A percentile compares a stretch with the other conserved stretches of the same genome.
These are phyloP conservation scores for Cochlearia excelsa DNA, from an alignment of 345 rosid species.

Conservation along the genomic window DNA sequence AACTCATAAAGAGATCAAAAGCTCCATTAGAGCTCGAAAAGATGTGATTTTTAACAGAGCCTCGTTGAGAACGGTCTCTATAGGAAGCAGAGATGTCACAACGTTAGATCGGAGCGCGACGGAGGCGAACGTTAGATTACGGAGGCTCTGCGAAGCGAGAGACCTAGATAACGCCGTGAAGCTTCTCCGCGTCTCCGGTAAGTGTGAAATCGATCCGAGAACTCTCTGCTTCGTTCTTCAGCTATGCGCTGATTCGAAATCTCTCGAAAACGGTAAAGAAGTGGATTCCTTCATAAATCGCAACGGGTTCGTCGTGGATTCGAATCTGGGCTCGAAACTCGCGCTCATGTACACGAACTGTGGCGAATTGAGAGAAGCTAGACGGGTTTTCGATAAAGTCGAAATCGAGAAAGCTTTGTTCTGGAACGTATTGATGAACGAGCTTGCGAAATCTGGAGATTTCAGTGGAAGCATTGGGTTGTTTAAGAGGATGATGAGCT, in stretches of 20 bases:
- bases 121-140: constrained; percentile 37
- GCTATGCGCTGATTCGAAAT: constrained; percentile 57
- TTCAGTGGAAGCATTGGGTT: constrained; percentile 43
- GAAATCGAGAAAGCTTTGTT: constrained; percentile 53
- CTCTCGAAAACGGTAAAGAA: constrained; percentile 43
- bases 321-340: constrained; percentile 57
- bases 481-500: constrained; percentile 49
- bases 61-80: constrained; percentile 27
- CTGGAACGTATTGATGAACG: constrained; percentile 62
- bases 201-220: constrained; percentile 37
- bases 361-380: constrained; percentile 56
- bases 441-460: constrained; percentile 50
- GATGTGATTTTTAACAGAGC: constrained; percentile 27
- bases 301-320: constrained; percentile 42
- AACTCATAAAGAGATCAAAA: constrained; percentile 16
- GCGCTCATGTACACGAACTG: constrained; percentile 65
- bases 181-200: constrained; percentile 40
- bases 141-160: constrained; percentile 45
- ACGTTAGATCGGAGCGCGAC: constrained; percentile 27
- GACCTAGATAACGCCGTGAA: constrained; percentile 43
- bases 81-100: constrained; percentile 16
- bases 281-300: constrained; percentile 48
- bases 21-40: constrained; percentile 20
- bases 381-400: constrained; percentile 44
- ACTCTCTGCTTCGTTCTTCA: constrained; percentile 54